Conservation (phyloP, 495 filamentous ascomycete genomes). For the Beverwykella pulmonaria region DNA sequence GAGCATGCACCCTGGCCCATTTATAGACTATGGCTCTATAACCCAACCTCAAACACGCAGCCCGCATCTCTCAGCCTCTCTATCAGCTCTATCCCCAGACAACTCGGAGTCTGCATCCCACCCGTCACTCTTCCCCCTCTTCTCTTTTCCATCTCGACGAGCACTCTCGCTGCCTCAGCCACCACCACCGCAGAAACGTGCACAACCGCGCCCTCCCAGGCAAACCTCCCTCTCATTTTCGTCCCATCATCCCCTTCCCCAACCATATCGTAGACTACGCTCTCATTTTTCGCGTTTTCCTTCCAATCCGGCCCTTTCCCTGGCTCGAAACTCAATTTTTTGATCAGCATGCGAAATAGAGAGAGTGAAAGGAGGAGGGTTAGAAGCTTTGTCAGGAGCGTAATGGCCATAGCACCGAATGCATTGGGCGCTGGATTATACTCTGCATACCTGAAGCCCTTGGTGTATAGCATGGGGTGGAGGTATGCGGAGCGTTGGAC, state of each 20-base stretch:
- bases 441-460: constrained; percentile 69
- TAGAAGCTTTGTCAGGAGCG: constrained; percentile 56
- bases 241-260: constrained; percentile 52
- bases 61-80: constrained; percentile 67
- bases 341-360: constrained; percentile 54
- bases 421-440: constrained; percentile 62
- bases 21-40: no score
- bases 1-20: no score
- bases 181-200: constrained; percentile 66
- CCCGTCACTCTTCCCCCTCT: constrained; percentile 55
- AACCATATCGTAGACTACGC: constrained; percentile 63
- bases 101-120: constrained; percentile 75
- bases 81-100: constrained; percentile 70
- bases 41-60: constrained; percentile 51
- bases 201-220: constrained; percentile 9
- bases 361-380: constrained; percentile 57
- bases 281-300: constrained; percentile 41
- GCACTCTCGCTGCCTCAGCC: constrained; percentile 67
- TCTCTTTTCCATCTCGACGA: constrained; percentile 53
- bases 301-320: constrained; percentile 64
- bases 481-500: constrained; percentile 75
- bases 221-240: constrained; percentile 46
- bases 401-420: constrained; percentile 57
- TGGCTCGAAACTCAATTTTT: constrained; percentile 58
- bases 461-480: constrained; percentile 61